Conservation (phyloP, 2,329 filamentous ascomycete species). For the Ceratocystis harringtonii region DNA sequence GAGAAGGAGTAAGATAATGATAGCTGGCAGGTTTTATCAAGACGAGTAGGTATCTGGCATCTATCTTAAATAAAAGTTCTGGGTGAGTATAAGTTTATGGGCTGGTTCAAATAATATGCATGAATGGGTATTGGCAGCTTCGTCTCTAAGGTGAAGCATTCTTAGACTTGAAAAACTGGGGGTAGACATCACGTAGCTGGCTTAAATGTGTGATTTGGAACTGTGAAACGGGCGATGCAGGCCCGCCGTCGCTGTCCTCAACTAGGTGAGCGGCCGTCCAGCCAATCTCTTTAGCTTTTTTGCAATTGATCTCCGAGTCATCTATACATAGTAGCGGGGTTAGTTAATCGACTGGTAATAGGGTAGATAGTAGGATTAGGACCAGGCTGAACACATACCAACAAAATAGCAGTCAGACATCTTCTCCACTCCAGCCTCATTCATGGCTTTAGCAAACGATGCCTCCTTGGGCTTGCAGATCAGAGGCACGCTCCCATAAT, state of each 20-base stretch:
- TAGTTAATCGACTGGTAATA: background rate
- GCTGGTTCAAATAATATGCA: background rate
- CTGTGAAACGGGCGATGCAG: constrained; percentile 49
- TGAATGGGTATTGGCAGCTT: background rate
- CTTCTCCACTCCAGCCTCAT: constrained; percentile 56
- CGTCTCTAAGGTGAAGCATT: background rate
- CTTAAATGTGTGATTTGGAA: constrained; percentile 62
- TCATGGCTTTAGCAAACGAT: constrained; percentile 84
- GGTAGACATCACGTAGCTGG: constrained; percentile 62
- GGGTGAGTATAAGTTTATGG: background rate
- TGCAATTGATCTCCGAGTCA: constrained; percentile 74
- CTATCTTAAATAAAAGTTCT: background rate
- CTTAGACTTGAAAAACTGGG: constrained; percentile 63
- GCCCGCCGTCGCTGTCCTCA: constrained; percentile 54
- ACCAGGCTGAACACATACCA: constrained; percentile 42
- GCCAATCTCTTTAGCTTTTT: constrained; percentile 58
- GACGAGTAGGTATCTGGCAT: background rate
- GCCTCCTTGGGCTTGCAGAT: constrained; percentile 73
- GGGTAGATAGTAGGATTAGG: background rate
- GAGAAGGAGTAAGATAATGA: background rate
- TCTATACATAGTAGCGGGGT: constrained; percentile 36
- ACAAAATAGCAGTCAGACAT: constrained; percentile 78
- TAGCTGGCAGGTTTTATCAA: background rate
- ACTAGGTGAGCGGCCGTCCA: constrained; percentile 81
- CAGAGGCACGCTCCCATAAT: constrained; percentile 60